Evolutionary conservation across 495 filamentous ascomycete species (phyloP), one percentile per base, ranked within the genome.

Genomic region (Cudoniella acicularis): DNA sequence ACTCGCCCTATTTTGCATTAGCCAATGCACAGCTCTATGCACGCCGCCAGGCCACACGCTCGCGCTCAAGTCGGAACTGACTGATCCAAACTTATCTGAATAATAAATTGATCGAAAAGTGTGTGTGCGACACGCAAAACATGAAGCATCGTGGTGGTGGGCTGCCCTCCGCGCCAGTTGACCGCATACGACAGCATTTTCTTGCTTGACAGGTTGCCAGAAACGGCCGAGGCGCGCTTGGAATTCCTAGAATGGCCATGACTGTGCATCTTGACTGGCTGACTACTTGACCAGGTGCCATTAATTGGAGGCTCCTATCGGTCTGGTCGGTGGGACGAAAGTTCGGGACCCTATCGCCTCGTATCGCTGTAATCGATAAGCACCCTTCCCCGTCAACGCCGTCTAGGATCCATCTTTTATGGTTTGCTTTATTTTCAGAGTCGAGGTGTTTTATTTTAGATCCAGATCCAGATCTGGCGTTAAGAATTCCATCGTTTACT

Each of bases 1-100:
- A 36, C 30, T 36, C 13, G 30, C 30, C 47, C 47, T 49, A 49
- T 49, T 21, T 49, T 49, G 47, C 47, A 49, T 49, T 49, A 49
- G 47, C 47, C 17, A 49, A 49, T 49, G 47, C 47, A 49, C 23
- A 21, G 16, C 3, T 49, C 23, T 49, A 49, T 49, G 47, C 47
- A 23, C 18, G 47, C 18, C 13, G 47, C 47, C 47, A 2, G 13
- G 6, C 30, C 30, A 36, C 30, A 36, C 30, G 6, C 30, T 36
- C 30, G 13, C 4, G 6, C 13, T 36, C 13, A 36, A 36, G 30
- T 4, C 13, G 30, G 13, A 4, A 36, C 13, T 36, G 6, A 13
- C 30, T 36, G 30, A 4, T 36, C 30, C 30, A 36, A 4, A 36
- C 30, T 13, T n/a, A n/a, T n/a, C n/a, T n/a, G n/a, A n/a, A n/a